phyloP scores from a whole-genome alignment of 1,284 basidiomycete species.

The Ustilago cynodontis region DNA sequence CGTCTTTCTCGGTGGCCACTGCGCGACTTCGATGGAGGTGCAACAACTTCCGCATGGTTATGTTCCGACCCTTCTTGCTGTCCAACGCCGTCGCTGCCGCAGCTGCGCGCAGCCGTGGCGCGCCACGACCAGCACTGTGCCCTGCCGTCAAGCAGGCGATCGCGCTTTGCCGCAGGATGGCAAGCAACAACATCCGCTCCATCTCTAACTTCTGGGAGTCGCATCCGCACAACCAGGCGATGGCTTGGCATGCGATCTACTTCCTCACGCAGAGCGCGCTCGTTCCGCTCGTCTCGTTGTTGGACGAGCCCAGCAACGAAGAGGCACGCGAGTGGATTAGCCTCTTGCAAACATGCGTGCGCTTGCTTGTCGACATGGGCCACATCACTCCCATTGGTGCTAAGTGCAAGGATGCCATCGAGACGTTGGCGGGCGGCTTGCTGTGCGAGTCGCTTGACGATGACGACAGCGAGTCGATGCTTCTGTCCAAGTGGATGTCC shows the following conservation, averaged over 20 bases:
- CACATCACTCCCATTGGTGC: constrained; percentile 46
- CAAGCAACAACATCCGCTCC: constrained; percentile 48
- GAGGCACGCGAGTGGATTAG: constrained; percentile 47
- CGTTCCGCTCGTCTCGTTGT: constrained; percentile 48
- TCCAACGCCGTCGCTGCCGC: constrained; percentile 48
- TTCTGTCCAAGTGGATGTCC: constrained; percentile 39
- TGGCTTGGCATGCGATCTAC: constrained; percentile 55
- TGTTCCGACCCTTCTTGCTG: constrained; percentile 54
- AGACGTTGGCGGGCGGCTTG: constrained; percentile 34
- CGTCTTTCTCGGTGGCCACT: constrained; percentile 48
- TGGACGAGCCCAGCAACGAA: constrained; percentile 38
- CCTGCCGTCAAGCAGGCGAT: constrained; percentile 54
- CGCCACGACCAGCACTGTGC: constrained; percentile 33
- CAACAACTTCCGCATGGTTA: constrained; percentile 58
- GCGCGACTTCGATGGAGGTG: constrained; percentile 48
- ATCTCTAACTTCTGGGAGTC: constrained; percentile 53
- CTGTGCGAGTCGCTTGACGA: constrained; percentile 23
- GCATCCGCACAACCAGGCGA: constrained; percentile 54
- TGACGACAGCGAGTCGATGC: constrained; percentile 30
- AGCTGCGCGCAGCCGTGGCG: constrained; percentile 37
- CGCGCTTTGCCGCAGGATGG: constrained; percentile 49
- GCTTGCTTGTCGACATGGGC: constrained; percentile 49
- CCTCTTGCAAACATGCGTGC: constrained; percentile 40
- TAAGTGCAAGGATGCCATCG: constrained; percentile 55
- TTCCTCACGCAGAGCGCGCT: constrained; percentile 54